Conservation (phyloP, 805 yeast genomes). For the Ogataea trehalophila region DNA sequence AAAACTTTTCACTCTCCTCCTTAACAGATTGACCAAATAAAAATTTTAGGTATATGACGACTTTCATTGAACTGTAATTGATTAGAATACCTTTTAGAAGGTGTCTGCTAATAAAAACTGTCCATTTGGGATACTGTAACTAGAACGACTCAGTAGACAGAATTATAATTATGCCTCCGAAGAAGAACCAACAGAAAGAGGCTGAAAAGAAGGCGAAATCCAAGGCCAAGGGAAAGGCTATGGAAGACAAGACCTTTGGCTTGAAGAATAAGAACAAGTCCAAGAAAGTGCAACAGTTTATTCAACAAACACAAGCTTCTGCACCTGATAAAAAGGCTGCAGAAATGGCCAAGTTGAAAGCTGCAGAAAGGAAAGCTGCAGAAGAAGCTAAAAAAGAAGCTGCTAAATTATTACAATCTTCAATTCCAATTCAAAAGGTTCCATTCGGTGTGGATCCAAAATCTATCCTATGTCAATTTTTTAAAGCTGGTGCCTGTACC, state of each 20-base stretch:
- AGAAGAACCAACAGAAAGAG: slow-evolving; percentile 51
- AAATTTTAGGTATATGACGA: not conserved
- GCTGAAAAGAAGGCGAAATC: slow-evolving; percentile 59
- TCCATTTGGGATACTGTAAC: not conserved
- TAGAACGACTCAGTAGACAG: not conserved
- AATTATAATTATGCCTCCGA: slow-evolving; percentile 62
- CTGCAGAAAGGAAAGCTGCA: slow-evolving; percentile 85
- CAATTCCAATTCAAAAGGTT: slow-evolving; percentile 72
- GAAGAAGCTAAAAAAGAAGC: slow-evolving; percentile 89
- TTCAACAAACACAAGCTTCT: slow-evolving; percentile 65
- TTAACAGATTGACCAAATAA: not conserved
- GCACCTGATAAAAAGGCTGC: slow-evolving; percentile 44
- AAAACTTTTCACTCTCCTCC: slow-evolving; percentile 1
- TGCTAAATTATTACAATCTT: slow-evolving; percentile 62
- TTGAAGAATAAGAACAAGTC: slow-evolving; percentile 94
- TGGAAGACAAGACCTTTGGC: slow-evolving; percentile 90
- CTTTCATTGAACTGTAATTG: not conserved
- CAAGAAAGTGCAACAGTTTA: slow-evolving; percentile 74
- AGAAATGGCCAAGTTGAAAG: slow-evolving; percentile 57
- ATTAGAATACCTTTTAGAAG: no score
- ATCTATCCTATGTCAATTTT: slow-evolving; percentile 82
- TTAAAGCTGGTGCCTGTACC: slow-evolving; percentile 79
- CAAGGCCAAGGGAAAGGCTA: slow-evolving; percentile 55
- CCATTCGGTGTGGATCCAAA: slow-evolving; percentile 98
- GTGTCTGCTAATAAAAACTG: slow-evolving; percentile 5